Percentiles rank a stretch among this genome's conserved stretches.
Evolutionary conservation across 202 grass and related monocot genomes (phyloP).

Genomic region (Schoenoplectus tabernaemontani): DNA sequence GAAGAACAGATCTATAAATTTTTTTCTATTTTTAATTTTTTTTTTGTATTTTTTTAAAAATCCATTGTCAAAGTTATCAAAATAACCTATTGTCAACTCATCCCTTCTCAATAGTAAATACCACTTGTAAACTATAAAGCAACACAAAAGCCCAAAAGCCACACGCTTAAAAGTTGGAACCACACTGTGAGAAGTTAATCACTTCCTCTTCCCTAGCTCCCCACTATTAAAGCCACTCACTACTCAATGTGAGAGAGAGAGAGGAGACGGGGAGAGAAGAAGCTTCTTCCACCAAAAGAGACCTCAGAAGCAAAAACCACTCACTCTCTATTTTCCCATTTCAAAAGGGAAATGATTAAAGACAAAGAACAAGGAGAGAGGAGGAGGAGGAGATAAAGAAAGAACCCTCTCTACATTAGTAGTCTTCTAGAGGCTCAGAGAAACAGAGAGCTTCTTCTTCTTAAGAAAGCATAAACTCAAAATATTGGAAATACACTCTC

Average conservation of each 20-base stretch:
- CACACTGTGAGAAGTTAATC: background rate
- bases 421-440: background rate
- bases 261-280: background rate
- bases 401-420: background rate
- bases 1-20: too few species aligned
- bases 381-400: background rate
- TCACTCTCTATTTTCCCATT: background rate
- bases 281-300: background rate
- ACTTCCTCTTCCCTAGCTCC: background rate
- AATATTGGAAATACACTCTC: background rate
- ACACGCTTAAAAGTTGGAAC: background rate
- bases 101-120: background rate
- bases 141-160: background rate
- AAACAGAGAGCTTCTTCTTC: background rate
- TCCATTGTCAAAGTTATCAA: too few species aligned
- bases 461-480: background rate
- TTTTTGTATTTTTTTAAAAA: too few species aligned
- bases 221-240: conserved; percentile 23
- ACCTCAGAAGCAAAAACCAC: background rate
- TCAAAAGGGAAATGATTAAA: background rate
- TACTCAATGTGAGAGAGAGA: background rate
- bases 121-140: background rate
- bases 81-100: too few species aligned
- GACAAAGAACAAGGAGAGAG: background rate
- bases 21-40: too few species aligned